Conservation (phyloP, 495 filamentous ascomycete species). For the Penicillium waksmanii region DNA sequence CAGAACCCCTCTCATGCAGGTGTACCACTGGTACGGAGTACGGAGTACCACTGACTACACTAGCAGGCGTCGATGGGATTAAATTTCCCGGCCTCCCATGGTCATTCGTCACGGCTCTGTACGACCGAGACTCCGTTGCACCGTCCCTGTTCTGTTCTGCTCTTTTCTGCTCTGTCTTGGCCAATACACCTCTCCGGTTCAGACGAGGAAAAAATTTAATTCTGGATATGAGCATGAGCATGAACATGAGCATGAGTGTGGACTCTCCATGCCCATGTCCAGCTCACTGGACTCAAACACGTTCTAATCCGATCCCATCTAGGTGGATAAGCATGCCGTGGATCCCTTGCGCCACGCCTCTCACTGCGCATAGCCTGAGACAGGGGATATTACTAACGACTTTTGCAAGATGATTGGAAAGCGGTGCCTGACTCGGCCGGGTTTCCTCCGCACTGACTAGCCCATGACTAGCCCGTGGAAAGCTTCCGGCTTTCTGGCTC, state of each 20-base stretch:
- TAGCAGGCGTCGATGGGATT: conserved; percentile 17
- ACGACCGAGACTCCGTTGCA: conserved; percentile 1
- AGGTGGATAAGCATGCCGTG: conserved; percentile 8
- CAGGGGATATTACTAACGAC: conserved; percentile 9
- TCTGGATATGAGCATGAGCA: neutral
- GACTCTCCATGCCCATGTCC: neutral
- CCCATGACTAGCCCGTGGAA: neutral
- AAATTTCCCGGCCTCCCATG: conserved; percentile 3
- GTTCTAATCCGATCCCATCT: conserved; percentile 1
- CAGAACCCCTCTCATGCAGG: conserved; percentile 8
- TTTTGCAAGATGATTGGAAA: conserved; percentile 2
- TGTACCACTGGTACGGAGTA: conserved; percentile 14
- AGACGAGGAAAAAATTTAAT: neutral
- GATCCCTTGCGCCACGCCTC: conserved; percentile 20
- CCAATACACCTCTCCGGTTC: neutral
- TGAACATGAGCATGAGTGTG: neutral
- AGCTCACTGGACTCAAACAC: neutral
- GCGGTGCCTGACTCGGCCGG: conserved; percentile 9
- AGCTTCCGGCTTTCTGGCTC: neutral
- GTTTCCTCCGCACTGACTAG: neutral
- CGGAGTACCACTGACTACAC: neutral
- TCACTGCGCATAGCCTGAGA: conserved; percentile 9
- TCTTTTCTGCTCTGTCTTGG: neutral
- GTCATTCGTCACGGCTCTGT: conserved; percentile 4
- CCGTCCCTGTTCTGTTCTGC: conserved; percentile 1